Conservation (phyloP, 2,329 filamentous ascomycete genomes). For the Pestalotiopsis sp. region DNA sequence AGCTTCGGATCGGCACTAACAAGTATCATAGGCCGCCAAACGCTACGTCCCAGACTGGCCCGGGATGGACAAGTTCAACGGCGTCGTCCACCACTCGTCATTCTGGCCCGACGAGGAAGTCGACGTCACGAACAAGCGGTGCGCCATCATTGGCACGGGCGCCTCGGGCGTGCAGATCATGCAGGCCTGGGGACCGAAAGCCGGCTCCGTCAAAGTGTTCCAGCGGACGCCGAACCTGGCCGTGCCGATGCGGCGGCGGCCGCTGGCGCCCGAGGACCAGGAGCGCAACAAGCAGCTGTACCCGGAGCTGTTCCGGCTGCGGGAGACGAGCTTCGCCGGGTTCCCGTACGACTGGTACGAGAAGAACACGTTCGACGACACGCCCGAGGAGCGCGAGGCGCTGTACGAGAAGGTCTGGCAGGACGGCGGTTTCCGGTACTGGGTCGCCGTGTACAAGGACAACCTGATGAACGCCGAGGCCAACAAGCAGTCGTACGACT, state of each 20-base stretch:
- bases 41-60: constrained; percentile 62
- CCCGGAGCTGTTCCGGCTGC: constrained; percentile 50
- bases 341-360: constrained; percentile 58
- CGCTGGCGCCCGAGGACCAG: constrained; percentile 51
- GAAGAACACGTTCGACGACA: constrained; percentile 56
- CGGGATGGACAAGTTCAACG: constrained; percentile 60
- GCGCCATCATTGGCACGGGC: constrained; percentile 65
- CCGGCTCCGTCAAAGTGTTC: constrained; percentile 57
- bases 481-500: constrained; percentile 54
- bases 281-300: constrained; percentile 44
- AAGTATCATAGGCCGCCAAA: constrained; percentile 46
- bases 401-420: constrained; percentile 50
- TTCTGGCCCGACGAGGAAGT: constrained; percentile 60
- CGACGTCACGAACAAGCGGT: constrained; percentile 57
- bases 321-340: constrained; percentile 56
- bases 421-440: constrained; percentile 55
- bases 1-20: constrained; percentile 12
- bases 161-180: constrained; percentile 64
- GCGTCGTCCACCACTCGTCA: constrained; percentile 58
- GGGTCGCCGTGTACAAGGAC: constrained; percentile 56
- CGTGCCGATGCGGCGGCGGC: constrained; percentile 57
- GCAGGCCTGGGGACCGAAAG: constrained; percentile 58
- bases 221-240: constrained; percentile 68
- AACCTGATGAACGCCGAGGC: constrained; percentile 43
- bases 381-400: constrained; percentile 46